phyloP scores from a whole-genome alignment of 2,329 filamentous ascomycete genomes.

The Rutstroemia sp. region DNA sequence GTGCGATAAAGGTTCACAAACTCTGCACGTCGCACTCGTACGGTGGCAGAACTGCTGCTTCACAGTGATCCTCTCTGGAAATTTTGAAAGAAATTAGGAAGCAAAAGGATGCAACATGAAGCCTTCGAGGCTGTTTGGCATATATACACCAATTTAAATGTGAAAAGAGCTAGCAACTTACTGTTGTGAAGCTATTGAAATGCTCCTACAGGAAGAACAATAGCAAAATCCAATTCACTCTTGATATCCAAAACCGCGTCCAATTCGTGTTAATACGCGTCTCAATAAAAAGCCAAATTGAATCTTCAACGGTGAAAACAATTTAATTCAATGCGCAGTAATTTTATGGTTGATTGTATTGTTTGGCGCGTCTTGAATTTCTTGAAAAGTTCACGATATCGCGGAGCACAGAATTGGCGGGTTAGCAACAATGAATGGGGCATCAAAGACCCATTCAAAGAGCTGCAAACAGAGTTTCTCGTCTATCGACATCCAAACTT shows the following conservation, averaged over 20 bases:
- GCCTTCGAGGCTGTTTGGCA: neutral
- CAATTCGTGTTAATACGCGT: conserved; percentile 1
- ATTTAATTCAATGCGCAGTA: neutral
- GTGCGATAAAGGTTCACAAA: too few species aligned
- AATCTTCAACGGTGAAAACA: neutral
- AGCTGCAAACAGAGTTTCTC: conserved; percentile 9
- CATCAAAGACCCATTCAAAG: conserved; percentile 7
- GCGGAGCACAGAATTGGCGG: neutral
- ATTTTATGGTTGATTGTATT: conserved; percentile 8
- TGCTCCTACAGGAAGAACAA: neutral
- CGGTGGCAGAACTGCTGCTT: neutral
- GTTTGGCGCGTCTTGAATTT: conserved; percentile 4
- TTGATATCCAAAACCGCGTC: neutral
- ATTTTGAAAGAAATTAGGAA: neutral
- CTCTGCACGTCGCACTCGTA: neutral
- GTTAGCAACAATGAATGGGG: conserved; percentile 1
- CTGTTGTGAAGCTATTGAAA: neutral
- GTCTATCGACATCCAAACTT: neutral
- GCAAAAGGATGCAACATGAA: neutral
- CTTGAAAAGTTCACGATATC: conserved; percentile 5
- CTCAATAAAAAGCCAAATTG: neutral
- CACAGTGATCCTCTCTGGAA: neutral
- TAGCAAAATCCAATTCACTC: conserved; percentile 2
- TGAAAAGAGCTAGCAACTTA: neutral
- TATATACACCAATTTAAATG: neutral